Conservation (phyloP, 1,284 basidiomycete genomes). For the Ceratobasidium papillatum region DNA sequence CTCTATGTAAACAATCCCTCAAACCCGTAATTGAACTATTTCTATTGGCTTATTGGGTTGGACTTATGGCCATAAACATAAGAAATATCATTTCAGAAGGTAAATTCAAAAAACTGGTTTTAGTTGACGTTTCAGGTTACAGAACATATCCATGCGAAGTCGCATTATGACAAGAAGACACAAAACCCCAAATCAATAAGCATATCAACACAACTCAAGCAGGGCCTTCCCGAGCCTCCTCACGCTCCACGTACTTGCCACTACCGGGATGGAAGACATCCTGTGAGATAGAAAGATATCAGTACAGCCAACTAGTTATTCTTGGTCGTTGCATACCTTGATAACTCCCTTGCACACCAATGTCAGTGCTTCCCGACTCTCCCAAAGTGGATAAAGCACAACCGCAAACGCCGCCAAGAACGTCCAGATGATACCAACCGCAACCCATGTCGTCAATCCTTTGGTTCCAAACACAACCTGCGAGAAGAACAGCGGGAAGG, state of each 20-base stretch:
- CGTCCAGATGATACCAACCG: conserved; percentile 83
- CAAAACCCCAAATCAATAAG: conserved; percentile 28
- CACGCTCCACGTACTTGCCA: conserved; percentile 29
- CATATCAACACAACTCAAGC: conserved; percentile 16
- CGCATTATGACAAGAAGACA: conserved; percentile 13
- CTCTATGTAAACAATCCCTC: neutral
- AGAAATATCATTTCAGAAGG: neutral
- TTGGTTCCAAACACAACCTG: conserved; percentile 69
- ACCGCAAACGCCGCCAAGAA: conserved; percentile 78
- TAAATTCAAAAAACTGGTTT: neutral
- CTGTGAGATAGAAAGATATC: neutral
- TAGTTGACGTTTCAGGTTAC: neutral
- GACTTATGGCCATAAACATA: neutral
- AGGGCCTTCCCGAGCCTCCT: neutral
- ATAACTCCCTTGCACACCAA: conserved; percentile 69
- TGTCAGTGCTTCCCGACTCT: conserved; percentile 73
- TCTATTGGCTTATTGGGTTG: conserved; percentile 15
- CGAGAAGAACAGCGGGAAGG: conserved; percentile 84
- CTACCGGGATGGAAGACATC: conserved; percentile 41
- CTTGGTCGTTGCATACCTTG: conserved; percentile 57
- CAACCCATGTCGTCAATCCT: conserved; percentile 79
- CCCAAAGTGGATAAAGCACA: conserved; percentile 85
- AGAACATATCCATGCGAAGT: conserved; percentile 1
- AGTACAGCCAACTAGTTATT: neutral
- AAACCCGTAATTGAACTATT: conserved; percentile 17